Evolutionary conservation across 1,139 yeast species (phyloP).

Genomic region (Scheffersomyces segobiensis): DNA sequence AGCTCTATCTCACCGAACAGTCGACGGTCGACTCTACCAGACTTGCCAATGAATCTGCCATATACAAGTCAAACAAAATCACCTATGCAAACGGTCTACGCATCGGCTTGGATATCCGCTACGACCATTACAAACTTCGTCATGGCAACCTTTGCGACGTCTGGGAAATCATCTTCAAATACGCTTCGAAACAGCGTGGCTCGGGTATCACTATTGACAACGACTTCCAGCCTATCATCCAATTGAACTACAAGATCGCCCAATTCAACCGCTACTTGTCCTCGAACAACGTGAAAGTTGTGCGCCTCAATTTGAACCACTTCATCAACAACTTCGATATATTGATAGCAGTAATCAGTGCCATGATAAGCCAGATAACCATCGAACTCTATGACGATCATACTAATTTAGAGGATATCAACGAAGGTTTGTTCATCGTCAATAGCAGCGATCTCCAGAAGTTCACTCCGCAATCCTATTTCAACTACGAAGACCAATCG

Average conservation of each 20-base stretch:
- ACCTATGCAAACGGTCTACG: conserved; percentile 63
- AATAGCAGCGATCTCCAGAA: conserved; percentile 6
- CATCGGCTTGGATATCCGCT: conserved; percentile 65
- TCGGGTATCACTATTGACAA: conserved; percentile 19
- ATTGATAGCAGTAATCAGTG: conserved; percentile 27
- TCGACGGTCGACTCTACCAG: conserved; percentile 58
- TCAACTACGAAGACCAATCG: conserved; percentile 5
- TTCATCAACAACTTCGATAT: conserved; percentile 18
- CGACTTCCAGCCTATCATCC: conserved; percentile 14
- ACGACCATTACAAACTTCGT: conserved; percentile 59
- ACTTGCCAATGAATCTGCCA: conserved; percentile 58
- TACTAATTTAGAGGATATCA: conserved; percentile 6
- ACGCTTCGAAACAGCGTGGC: conserved; percentile 9
- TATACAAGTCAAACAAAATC: conserved; percentile 62
- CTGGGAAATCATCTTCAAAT: conserved; percentile 47
- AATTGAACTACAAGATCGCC: conserved; percentile 26
- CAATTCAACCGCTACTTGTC: conserved; percentile 16
- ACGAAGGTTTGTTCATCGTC: conserved; percentile 5
- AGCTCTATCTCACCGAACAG: conserved; percentile 59
- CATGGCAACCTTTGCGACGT: conserved; percentile 70
- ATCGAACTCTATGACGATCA: conserved; percentile 22
- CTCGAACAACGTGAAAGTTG: conserved; percentile 10
- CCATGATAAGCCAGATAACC: conserved; percentile 30
- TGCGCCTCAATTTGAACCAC: conserved; percentile 18
- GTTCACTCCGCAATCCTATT: not conserved